Conservation (phyloP, 2,329 filamentous ascomycete genomes). For the Fusarium vanettenii region DNA sequence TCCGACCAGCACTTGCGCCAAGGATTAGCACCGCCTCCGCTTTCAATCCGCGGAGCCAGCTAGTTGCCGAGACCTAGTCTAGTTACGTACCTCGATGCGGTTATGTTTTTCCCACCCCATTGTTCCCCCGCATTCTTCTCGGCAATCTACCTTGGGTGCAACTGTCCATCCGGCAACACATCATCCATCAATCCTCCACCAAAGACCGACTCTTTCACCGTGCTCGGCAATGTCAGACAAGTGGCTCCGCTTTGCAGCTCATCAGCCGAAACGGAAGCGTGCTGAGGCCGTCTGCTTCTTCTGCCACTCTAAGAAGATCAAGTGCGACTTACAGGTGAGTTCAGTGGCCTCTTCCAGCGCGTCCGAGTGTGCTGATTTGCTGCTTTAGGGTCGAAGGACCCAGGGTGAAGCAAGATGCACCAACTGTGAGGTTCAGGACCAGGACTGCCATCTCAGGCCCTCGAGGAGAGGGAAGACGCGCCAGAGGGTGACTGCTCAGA, state of each 20-base stretch:
- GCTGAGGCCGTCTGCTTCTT: conserved; percentile 41
- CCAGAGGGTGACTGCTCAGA: neutral
- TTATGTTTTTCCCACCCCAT: neutral
- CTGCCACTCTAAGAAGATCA: conserved; percentile 52
- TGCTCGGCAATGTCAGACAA: conserved; percentile 45
- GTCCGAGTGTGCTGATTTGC: neutral
- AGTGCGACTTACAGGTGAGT: conserved; percentile 48
- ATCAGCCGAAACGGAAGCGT: conserved; percentile 48
- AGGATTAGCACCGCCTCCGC: neutral
- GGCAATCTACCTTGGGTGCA: neutral
- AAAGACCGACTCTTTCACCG: conserved; percentile 1
- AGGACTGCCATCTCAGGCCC: conserved; percentile 44
- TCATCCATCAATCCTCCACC: neutral
- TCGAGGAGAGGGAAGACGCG: conserved; percentile 44
- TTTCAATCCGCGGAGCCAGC: neutral
- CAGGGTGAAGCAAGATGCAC: conserved; percentile 43
- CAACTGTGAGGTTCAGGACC: conserved; percentile 42
- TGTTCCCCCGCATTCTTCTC: neutral
- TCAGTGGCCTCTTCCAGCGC: neutral
- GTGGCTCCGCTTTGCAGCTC: conserved; percentile 49
- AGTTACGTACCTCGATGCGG: neutral
- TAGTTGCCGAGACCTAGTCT: neutral
- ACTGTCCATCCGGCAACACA: neutral
- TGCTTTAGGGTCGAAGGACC: conserved; percentile 25
- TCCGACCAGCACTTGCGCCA: neutral